Conservation (phyloP, 2,329 filamentous ascomycete genomes). For the Botryotinia globosa region DNA sequence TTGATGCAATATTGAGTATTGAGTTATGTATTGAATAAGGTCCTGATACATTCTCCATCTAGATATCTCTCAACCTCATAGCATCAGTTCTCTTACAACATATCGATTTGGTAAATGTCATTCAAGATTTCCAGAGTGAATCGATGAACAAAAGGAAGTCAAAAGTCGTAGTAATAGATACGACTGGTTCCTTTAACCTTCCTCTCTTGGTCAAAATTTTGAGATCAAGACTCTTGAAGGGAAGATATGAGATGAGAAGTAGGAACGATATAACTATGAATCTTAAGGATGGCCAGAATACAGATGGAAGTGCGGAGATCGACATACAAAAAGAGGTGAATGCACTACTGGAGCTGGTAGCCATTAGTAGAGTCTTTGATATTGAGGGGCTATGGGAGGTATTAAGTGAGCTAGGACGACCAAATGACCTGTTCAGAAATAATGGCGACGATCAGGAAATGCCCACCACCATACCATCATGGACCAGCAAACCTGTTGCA, state of each 20-base stretch:
- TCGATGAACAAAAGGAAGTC: conserved; percentile 6
- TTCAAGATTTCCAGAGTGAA: not conserved
- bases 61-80: conserved; percentile 36
- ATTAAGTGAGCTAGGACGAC: conserved; percentile 46
- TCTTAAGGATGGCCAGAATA: not conserved
- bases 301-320: not conserved
- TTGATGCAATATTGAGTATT: conserved; percentile 6
- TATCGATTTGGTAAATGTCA: not conserved
- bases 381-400: conserved; percentile 57
- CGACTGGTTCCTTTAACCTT: conserved; percentile 35
- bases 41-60: not conserved
- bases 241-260: not conserved
- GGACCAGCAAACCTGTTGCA: not conserved
- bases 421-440: not conserved
- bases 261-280: not conserved
- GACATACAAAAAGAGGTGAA: conserved; percentile 27
- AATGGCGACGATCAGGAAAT: not conserved
- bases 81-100: conserved; percentile 27
- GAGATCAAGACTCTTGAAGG: conserved; percentile 24
- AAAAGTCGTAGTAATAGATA: conserved; percentile 35
- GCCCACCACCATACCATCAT: not conserved
- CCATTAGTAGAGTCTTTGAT: conserved; percentile 57
- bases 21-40: not conserved
- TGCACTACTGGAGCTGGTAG: conserved; percentile 47
- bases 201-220: conserved; percentile 33